These are phyloP conservation scores for Zygotorulaspora florentina DNA, from an alignment of 805 yeast genomes.

Conservation along the genomic window DNA sequence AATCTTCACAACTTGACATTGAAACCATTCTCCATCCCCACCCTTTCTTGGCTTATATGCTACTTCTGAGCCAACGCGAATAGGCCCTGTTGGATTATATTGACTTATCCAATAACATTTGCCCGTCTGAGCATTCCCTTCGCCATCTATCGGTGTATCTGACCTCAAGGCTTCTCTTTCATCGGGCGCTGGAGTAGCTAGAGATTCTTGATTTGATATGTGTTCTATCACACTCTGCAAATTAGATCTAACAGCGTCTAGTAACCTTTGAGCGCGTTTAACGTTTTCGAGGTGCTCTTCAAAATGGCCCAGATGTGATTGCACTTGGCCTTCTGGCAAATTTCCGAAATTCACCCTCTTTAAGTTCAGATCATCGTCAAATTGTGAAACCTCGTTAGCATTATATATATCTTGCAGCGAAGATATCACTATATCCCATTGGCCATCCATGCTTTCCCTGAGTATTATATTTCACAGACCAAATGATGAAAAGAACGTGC, in stretches of 20 bases:
- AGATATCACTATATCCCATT: conserved; percentile 65
- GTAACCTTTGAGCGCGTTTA: conserved; percentile 45
- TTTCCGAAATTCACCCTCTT: conserved; percentile 33
- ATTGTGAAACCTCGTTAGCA: conserved; percentile 50
- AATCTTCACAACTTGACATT: conserved; percentile 80
- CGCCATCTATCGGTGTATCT: conserved; percentile 21
- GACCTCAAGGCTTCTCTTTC: conserved; percentile 2
- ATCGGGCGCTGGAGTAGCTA: conserved; percentile 1
- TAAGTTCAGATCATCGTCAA: conserved; percentile 40
- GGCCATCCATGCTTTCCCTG: conserved; percentile 44
- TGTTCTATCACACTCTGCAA: conserved; percentile 42
- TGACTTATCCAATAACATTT: conserved; percentile 49
- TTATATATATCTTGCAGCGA: conserved; percentile 66
- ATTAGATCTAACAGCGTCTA: conserved; percentile 43
- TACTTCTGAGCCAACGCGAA: conserved; percentile 70
- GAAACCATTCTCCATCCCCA: conserved; percentile 91
- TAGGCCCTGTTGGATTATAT: conserved; percentile 55
- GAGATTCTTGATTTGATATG: conserved; percentile 8
- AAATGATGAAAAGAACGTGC: no score
- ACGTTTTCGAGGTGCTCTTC: conserved; percentile 54
- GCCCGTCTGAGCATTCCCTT: conserved; percentile 33
- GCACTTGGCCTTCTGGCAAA: conserved; percentile 39
- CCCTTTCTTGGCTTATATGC: conserved; percentile 75
- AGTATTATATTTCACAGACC: not conserved
- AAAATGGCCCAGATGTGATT: conserved; percentile 39